These are phyloP conservation scores for Hanseniaspora vineae DNA, from an alignment of 805 yeast genomes.

Conservation along the genomic window DNA sequence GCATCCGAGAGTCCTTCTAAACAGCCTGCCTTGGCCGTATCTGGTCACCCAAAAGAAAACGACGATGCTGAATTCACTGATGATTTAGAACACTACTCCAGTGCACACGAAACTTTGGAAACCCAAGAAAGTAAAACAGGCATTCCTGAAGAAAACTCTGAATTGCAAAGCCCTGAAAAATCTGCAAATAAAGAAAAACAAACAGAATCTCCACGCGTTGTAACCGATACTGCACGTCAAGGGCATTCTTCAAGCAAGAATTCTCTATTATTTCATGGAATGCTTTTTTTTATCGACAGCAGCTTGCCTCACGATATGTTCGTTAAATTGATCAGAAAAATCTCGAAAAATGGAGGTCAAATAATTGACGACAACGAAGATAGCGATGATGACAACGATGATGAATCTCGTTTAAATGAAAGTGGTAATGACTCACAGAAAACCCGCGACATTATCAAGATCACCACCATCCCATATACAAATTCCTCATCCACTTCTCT, in stretches of 20 bases:
- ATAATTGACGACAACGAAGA: slow-evolving; percentile 7
- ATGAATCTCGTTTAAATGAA: not conserved
- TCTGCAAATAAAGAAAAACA: not conserved
- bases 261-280: not conserved
- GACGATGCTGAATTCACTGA: too few relatives aligned
- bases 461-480: not conserved
- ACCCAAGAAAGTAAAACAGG: too few relatives aligned
- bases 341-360: slow-evolving; percentile 16
- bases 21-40: not conserved
- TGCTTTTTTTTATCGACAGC: not conserved
- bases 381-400: slow-evolving; percentile 1
- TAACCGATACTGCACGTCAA: too few relatives aligned
- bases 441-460: not conserved
- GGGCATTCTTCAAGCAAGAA: not conserved
- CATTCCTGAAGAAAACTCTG: too few relatives aligned
- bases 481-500: too few relatives aligned
- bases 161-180: not conserved
- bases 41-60: too few relatives aligned
- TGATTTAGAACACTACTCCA: not conserved
- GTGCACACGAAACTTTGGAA: not conserved
- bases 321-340: slow-evolving; percentile 9
- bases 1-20: not conserved
- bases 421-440: too few relatives aligned
- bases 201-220: too few relatives aligned
- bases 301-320: not conserved